Evolutionary conservation across 2,329 filamentous ascomycete species (phyloP), one percentile per base, ranked within the genome.

Genomic region (Alternaria brassicae): DNA sequence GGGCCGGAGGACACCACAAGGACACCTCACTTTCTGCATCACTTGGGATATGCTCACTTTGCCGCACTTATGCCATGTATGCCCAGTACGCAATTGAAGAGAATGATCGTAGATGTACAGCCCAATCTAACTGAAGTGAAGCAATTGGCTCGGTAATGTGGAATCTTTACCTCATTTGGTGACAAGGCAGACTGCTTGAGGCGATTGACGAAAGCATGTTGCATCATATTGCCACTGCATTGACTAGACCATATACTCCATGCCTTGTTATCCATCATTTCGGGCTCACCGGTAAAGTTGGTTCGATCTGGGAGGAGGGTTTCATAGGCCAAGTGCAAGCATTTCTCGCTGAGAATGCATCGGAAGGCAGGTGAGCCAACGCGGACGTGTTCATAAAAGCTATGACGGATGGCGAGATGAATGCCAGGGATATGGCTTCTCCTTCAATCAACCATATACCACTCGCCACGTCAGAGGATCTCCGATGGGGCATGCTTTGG

Each of bases 401-500:
- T 72, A 74, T 73, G 72, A 75, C 74, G 72, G 72, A 78, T 74
- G 75, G 73, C 71, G 60, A 77, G 68, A 74, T 72, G 74, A 72
- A 75, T 70, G 70, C 68, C 73, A 75, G 72, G 71, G 72, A 72
- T 71, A 72, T 72, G 67, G 71, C 60, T 69, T 73, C 71, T 70
- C 72, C 71, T 72, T 61, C 62, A 65, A 74, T 79, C 75, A 78
- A 79, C 79, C 78, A 80, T 73, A 78, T 77, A 78, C 72, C 71
- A 75, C 63, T 76, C 78, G 81, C 81, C 81, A 83, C 81, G 81
- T 83, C 80, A 82, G 81, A 81, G 78, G 81, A 79, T 82, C 80
- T 81, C 79, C 81, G 79, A 81, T 76, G 76, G 78, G 74, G 76
- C 73, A 78, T 75, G 75, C 75, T 80, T 76, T 78, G 79, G 79